Conservation (phyloP, 495 filamentous ascomycete genomes). For the Physcia stellaris region DNA sequence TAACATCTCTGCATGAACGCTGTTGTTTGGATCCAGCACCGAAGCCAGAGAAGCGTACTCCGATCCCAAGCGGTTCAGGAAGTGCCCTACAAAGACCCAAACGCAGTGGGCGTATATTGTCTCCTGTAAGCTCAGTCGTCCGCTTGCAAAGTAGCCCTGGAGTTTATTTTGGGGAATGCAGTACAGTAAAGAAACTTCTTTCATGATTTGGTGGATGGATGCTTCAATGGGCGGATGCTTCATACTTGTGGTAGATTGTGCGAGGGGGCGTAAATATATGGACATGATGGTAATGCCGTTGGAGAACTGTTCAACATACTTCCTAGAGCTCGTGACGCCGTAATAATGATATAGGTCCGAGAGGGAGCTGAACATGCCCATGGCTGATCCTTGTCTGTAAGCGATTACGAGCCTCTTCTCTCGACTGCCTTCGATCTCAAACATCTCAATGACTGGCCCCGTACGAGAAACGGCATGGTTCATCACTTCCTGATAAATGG, state of each 20-base stretch:
- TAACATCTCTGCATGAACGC: slow-evolving; percentile 74
- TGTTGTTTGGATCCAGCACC: slow-evolving; percentile 69
- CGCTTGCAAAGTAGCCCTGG: slow-evolving; percentile 76
- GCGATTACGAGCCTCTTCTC: slow-evolving; percentile 92
- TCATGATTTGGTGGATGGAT: slow-evolving; percentile 97
- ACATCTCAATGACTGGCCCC: slow-evolving; percentile 94
- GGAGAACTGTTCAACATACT: slow-evolving; percentile 98
- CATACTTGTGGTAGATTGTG: slow-evolving; percentile 31
- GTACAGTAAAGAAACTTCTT: slow-evolving; percentile 92
- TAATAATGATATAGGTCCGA: slow-evolving; percentile 98
- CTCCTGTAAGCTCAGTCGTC: slow-evolving; percentile 84
- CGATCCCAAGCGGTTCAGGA: slow-evolving; percentile 84
- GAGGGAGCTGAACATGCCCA: slow-evolving; percentile 87
- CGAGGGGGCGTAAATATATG: slow-evolving; percentile 69
- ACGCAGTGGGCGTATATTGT: slow-evolving; percentile 94
- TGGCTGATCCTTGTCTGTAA: slow-evolving; percentile 81
- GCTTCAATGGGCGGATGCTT: slow-evolving; percentile 72
- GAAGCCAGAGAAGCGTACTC: slow-evolving; percentile 80
- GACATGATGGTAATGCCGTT: slow-evolving; percentile 96
- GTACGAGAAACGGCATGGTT: slow-evolving; percentile 65
- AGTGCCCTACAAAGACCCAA: slow-evolving; percentile 95
- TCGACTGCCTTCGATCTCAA: slow-evolving; percentile 77
- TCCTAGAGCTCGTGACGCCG: slow-evolving; percentile 85
- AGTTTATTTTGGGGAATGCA: slow-evolving; percentile 96
- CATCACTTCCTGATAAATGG: slow-evolving; percentile 87